Evolutionary conservation across 2,329 filamentous ascomycete species (phyloP).

Genomic region (Chaetomium sp.): DNA sequence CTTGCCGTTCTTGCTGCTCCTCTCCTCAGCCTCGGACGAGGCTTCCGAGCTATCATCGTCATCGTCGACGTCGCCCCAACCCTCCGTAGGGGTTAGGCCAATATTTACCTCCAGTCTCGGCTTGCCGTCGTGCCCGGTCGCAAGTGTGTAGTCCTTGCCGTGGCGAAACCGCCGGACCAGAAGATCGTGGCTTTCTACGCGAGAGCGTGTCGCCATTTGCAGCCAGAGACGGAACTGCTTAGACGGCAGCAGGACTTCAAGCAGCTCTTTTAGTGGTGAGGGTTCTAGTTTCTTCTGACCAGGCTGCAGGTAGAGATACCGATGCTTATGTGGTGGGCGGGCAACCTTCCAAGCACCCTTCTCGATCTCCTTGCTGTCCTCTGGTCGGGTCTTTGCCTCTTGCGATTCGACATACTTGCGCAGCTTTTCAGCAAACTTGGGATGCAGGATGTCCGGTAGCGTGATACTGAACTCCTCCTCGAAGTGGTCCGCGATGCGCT

Average conservation of each 20-base stretch:
- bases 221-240: conserved; percentile 89
- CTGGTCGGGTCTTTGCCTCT: conserved; percentile 54
- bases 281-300: conserved; percentile 46
- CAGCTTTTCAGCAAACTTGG: conserved; percentile 75
- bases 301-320: conserved; percentile 78
- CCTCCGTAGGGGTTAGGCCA: conserved; percentile 78
- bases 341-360: conserved; percentile 72
- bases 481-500: conserved; percentile 79
- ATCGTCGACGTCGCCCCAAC: conserved; percentile 76
- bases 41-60: conserved; percentile 43
- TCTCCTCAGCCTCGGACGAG: conserved; percentile 31
- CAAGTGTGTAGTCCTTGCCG: conserved; percentile 89
- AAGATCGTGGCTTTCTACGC: conserved; percentile 72
- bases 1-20: conserved; percentile 17
- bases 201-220: conserved; percentile 75
- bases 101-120: conserved; percentile 85
- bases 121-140: conserved; percentile 77
- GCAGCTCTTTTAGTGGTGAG: conserved; percentile 71
- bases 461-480: conserved; percentile 81
- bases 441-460: conserved; percentile 74
- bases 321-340: conserved; percentile 90
- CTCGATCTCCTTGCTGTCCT: conserved; percentile 58
- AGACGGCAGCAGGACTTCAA: conserved; percentile 82
- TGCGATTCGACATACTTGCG: conserved; percentile 68
- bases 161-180: conserved; percentile 85